Evolutionary conservation across 2,329 filamentous ascomycete genomes (phyloP).

Genomic region (Cladophialophora yegresii): DNA sequence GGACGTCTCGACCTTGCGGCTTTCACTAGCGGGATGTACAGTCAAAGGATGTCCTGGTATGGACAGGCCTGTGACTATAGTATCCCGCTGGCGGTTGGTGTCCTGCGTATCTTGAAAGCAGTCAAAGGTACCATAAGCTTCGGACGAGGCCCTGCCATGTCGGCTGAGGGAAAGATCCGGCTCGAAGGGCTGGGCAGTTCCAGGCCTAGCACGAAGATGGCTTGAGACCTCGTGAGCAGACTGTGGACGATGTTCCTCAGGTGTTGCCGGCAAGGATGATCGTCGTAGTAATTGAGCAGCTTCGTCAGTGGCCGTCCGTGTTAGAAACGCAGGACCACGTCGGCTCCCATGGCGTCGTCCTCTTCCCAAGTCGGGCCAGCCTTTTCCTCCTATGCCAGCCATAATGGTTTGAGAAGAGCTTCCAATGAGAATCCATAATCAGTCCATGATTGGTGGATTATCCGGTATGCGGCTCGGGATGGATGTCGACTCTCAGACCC

Average conservation of each 20-base stretch:
- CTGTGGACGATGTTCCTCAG: conserved; percentile 15
- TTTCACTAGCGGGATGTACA: neutral
- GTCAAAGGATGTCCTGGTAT: conserved; percentile 8
- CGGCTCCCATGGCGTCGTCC: conserved; percentile 31
- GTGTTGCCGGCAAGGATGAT: conserved; percentile 35
- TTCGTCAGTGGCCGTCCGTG: conserved; percentile 50
- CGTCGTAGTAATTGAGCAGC: conserved; percentile 49
- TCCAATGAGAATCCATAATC: conserved; percentile 24
- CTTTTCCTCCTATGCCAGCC: conserved; percentile 28
- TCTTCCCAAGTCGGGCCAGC: conserved; percentile 26
- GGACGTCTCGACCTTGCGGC: conserved; percentile 21
- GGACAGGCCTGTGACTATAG: neutral
- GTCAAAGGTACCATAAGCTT: conserved; percentile 26
- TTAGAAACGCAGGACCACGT: conserved; percentile 48
- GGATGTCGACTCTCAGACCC: neutral
- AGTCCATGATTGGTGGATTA: conserved; percentile 3
- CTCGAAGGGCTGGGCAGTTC: conserved; percentile 14
- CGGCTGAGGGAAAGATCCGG: conserved; percentile 1
- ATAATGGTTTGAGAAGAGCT: conserved; percentile 13
- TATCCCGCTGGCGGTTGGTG: neutral
- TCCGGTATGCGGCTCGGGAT: neutral
- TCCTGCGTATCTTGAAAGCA: conserved; percentile 8
- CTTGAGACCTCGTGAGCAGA: conserved; percentile 14
- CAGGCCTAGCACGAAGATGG: conserved; percentile 18
- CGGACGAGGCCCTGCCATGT: conserved; percentile 8